Percentiles rank a stretch among this genome's conserved stretches.
Conservation (phyloP, 371 early-diverging fungal species). For the Rhizomucor miehei region DNA sequence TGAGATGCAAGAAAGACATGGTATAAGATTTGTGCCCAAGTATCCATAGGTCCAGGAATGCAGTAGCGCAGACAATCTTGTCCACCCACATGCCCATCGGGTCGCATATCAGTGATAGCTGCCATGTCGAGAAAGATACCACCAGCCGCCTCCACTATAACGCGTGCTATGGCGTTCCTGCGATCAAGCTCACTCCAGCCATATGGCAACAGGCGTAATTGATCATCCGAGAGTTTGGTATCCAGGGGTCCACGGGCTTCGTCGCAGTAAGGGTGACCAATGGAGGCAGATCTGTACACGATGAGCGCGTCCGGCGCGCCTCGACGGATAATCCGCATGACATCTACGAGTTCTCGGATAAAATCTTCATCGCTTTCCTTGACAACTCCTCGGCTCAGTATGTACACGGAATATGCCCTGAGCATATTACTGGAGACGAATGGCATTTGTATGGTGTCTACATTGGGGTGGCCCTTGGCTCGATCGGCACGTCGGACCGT, state of each 20-base stretch:
- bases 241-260: constrained; percentile 37
- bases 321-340: constrained; percentile 41
- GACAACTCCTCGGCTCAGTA: constrained; percentile 49
- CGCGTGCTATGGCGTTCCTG: constrained; percentile 56
- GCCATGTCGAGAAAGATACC: constrained; percentile 59
- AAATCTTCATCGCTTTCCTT: constrained; percentile 47
- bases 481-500: constrained; percentile 31
- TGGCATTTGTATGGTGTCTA: constrained; percentile 44
- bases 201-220: constrained; percentile 40
- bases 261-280: constrained; percentile 49
- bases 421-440: constrained; percentile 45
- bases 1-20: constrained; percentile 17
- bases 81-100: constrained; percentile 61
- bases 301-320: constrained; percentile 39
- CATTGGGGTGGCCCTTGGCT: constrained; percentile 31
- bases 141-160: constrained; percentile 55
- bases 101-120: constrained; percentile 46
- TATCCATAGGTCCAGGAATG: constrained; percentile 65
- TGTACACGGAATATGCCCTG: constrained; percentile 35
- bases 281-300: constrained; percentile 51
- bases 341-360: constrained; percentile 38
- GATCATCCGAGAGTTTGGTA: constrained; percentile 22
- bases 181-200: constrained; percentile 55
- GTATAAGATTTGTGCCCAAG: constrained; percentile 49
- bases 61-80: constrained; percentile 61